Evolutionary conservation across 306 rosid species (phyloP).

Genomic region (Astragalus membranaceus): DNA sequence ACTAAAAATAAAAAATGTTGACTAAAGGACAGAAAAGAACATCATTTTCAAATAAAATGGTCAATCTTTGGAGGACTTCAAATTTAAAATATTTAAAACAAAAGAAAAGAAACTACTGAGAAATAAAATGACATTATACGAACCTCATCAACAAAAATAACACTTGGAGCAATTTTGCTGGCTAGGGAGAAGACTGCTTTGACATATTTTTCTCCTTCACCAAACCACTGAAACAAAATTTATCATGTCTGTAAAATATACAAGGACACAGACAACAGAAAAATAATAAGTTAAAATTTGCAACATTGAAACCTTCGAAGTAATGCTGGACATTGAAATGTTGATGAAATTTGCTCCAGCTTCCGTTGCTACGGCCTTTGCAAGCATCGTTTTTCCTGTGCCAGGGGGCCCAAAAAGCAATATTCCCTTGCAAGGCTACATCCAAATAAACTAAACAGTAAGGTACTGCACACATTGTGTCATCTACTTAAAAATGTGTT

Average conservation of each 20-base stretch:
- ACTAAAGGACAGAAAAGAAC: background rate
- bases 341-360: constrained; percentile 98
- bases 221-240: constrained; percentile 75
- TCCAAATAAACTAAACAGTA: constrained; percentile 12
- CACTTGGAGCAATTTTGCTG: constrained; percentile 96
- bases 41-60: background rate
- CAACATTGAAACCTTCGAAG: constrained; percentile 65
- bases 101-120: background rate
- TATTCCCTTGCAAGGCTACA: constrained; percentile 96
- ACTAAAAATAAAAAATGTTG: background rate
- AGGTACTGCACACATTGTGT: background rate
- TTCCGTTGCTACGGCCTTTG: constrained; percentile 98
- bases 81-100: background rate
- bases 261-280: background rate
- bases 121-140: constrained; percentile 14
- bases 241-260: constrained; percentile 3
- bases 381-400: constrained; percentile 98
- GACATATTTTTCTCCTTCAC: constrained; percentile 96
- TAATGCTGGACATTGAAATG: constrained; percentile 91
- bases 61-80: background rate
- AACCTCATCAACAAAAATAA: constrained; percentile 96
- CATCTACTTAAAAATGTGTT: background rate
- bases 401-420: constrained; percentile 98
- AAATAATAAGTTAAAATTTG: background rate
- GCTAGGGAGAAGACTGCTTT: constrained; percentile 94